Base-by-base conservation (phyloP, 768 basidiomycete genomes). In the Neoboletus magnificus region DNA sequence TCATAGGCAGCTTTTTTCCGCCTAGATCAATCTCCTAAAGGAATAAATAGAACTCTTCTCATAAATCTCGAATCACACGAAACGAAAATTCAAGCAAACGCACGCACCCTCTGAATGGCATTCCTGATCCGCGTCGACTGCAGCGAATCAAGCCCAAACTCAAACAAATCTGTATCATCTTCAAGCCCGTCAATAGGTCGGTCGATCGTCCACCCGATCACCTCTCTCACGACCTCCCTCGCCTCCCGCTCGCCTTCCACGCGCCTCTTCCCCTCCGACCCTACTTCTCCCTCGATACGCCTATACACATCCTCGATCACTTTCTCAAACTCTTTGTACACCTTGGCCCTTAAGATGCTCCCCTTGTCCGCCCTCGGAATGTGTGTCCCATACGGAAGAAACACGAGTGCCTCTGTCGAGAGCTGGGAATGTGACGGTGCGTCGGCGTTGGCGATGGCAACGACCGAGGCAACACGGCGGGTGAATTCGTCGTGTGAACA, bases 351-450 rank as follows among this genome's bases (percentile, higher is more conserved):
- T 10, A 83, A 60, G 48, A 82, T 79, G 35, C 73, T 76, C 55
- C 79, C 75, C 64, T 83, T 83, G 54, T 79, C 78, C 3, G 82
- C 79, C 55, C 74, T 63, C 0, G 81, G 82, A 27, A 84, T 74
- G n/a, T 70, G 60, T 0, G 80, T 81, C 3, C 69, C 77, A 55
- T 72, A 66, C 23, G 80, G 78, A 10, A 84, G 68, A 53, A 83
- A 70, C 18, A 76, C 74, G 25, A 84, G 65, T 63, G 80, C 78
- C 56, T 84, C 83, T 0, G 75, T 73, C 0, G 77, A 66, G 22
- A 84, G 70, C 16, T 78, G 73, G 1, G 82, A 81, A 57, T 84
- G 83, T 1, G 76, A 74, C 1, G 82, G 82, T 5, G 82, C 80
- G 2, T 74, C 66, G 1, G 69, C 67, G 58, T 84, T 84, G 32